Percentiles rank a stretch among this genome's conserved stretches.
These are phyloP conservation scores for Tarenaya hassleriana DNA, from an alignment of 345 rosid genomes.

Conservation along the genomic window DNA sequence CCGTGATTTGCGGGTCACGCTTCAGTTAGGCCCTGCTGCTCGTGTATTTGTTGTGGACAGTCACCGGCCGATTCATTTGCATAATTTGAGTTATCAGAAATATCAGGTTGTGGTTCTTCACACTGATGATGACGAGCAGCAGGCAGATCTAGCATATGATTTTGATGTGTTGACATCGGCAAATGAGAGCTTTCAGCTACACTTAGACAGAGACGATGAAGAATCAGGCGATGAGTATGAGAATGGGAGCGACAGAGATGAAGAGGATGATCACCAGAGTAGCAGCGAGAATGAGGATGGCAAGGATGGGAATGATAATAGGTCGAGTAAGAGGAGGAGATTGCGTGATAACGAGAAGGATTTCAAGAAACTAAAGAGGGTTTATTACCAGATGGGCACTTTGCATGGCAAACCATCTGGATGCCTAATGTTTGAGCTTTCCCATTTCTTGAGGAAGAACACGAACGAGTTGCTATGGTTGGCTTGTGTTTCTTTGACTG, in stretches of 20 bases:
- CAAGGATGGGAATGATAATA: conserved; percentile 26
- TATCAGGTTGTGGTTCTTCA: conserved; percentile 75
- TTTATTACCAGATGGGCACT: conserved; percentile 75
- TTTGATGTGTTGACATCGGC: conserved; percentile 74
- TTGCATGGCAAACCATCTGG: conserved; percentile 97
- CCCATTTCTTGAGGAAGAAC: conserved; percentile 73
- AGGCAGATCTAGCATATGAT: conserved; percentile 82
- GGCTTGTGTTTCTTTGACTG: conserved; percentile 89
- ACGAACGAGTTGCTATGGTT: conserved; percentile 91
- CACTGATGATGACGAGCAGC: conserved; percentile 71
- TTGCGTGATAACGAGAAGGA: conserved; percentile 41
- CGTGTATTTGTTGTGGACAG: conserved; percentile 86
- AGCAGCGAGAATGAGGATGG: conserved; percentile 30
- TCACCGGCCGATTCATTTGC: conserved; percentile 92
- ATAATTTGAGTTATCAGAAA: conserved; percentile 66
- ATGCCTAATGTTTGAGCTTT: conserved; percentile 69
- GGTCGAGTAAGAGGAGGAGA: conserved; percentile 66
- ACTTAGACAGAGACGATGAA: conserved; percentile 19
- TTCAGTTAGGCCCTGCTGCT: conserved; percentile 48
- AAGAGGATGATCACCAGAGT: conserved; percentile 22
- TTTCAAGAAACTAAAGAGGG: conserved; percentile 59
- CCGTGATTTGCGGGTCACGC: conserved; percentile 54
- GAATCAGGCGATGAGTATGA: conserved; percentile 20
- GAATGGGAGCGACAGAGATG: conserved; percentile 32
- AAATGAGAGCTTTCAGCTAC: conserved; percentile 44